These are phyloP conservation scores for Syzygium grande DNA, from an alignment of 345 rosid genomes.

Conservation along the genomic window DNA sequence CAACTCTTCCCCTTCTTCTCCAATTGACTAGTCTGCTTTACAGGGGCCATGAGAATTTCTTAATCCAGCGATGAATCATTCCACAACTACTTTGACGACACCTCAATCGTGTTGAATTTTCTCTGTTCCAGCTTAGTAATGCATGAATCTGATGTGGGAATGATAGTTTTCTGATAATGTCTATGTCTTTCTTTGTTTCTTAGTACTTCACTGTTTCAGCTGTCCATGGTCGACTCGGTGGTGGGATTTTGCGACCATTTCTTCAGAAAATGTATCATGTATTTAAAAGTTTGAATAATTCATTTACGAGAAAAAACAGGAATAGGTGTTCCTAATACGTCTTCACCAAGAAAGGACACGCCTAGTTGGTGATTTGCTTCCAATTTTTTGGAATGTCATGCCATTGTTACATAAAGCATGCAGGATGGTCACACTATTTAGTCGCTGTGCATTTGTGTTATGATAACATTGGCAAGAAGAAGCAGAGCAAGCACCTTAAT, in stretches of 20 bases:
- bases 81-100: neutral
- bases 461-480: neutral
- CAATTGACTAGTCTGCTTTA: neutral
- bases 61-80: neutral
- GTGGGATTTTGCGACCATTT: neutral
- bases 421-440: neutral
- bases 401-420: too few species aligned
- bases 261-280: neutral
- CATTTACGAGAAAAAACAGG: neutral
- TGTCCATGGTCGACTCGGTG: neutral
- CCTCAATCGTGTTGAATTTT: neutral
- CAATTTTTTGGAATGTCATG: neutral
- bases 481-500: neutral
- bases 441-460: neutral
- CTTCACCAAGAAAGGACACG: neutral
- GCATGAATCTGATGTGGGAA: neutral
- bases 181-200: neutral
- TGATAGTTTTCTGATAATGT: neutral
- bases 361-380: neutral
- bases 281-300: neutral
- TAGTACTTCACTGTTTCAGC: neutral
- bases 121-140: neutral
- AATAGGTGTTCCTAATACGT: neutral
- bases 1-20: neutral
- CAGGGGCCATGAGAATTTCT: neutral